These are phyloP conservation scores for Fusarium penzigii DNA, from an alignment of 2,329 filamentous ascomycete species.

Conservation along the genomic window DNA sequence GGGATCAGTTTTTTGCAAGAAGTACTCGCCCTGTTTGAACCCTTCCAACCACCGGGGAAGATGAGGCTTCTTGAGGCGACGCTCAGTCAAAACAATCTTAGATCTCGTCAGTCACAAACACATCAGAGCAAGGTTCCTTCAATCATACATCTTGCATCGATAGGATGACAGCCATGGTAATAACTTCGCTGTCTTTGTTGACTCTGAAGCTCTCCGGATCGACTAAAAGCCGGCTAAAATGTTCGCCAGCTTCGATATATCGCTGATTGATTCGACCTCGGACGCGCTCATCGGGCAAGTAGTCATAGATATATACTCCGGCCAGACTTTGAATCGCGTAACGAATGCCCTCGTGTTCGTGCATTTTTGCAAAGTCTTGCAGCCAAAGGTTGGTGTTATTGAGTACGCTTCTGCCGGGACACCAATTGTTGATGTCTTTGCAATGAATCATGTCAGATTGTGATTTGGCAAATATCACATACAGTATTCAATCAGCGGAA, in stretches of 20 bases:
- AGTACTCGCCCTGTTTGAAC: constrained; percentile 36
- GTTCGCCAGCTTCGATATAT: constrained; percentile 33
- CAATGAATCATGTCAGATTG: background rate
- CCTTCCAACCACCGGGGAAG: constrained; percentile 41
- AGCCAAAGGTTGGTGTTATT: constrained; percentile 42
- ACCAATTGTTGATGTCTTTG: constrained; percentile 42
- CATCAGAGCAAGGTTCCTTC: background rate
- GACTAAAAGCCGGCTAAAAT: constrained; percentile 32
- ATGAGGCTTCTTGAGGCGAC: constrained; percentile 34
- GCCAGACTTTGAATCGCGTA: constrained; percentile 43
- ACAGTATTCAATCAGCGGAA: background rate
- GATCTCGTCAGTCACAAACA: constrained; percentile 1
- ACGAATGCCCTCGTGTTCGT: constrained; percentile 35
- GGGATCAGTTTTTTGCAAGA: constrained; percentile 38
- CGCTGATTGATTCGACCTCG: constrained; percentile 35
- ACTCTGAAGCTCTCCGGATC: constrained; percentile 20
- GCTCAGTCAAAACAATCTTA: constrained; percentile 40
- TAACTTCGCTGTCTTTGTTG: constrained; percentile 33
- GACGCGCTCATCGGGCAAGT: constrained; percentile 35
- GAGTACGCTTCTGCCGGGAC: constrained; percentile 41
- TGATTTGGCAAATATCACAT: background rate
- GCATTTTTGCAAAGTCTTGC: constrained; percentile 42
- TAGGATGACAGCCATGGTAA: constrained; percentile 40
- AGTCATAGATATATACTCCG: constrained; percentile 44
- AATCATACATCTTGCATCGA: constrained; percentile 42